These are phyloP conservation scores for Hypericum perforatum DNA, from an alignment of 345 rosid species.

Conservation along the genomic window DNA sequence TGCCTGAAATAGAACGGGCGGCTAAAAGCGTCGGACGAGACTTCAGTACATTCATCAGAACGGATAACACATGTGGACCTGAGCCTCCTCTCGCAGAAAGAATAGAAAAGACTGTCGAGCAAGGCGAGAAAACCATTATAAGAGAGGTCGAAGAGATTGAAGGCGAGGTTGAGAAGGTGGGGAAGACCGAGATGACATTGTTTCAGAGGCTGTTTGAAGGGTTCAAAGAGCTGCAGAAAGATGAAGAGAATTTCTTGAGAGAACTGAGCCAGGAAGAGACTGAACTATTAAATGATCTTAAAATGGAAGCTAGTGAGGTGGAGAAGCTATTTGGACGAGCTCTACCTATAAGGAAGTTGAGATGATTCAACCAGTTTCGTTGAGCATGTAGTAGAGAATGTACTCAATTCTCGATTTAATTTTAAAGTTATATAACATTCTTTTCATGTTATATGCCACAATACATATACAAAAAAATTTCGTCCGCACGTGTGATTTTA, in stretches of 20 bases:
- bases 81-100: slow-evolving; percentile 90
- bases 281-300: slow-evolving; percentile 49
- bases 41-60: slow-evolving; percentile 55
- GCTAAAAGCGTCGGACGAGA: slow-evolving; percentile 75
- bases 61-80: slow-evolving; percentile 76
- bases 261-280: slow-evolving; percentile 67
- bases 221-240: slow-evolving; percentile 51
- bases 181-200: slow-evolving; percentile 55
- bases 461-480: slow-evolving; percentile 3
- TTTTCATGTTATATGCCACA: slow-evolving; percentile 10
- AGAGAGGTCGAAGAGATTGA: slow-evolving; percentile 63
- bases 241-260: slow-evolving; percentile 55
- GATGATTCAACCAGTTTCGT: slow-evolving; percentile 21
- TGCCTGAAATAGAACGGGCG: slow-evolving; percentile 76
- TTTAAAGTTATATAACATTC: background rate
- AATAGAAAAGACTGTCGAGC: slow-evolving; percentile 82
- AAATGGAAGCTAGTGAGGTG: slow-evolving; percentile 78
- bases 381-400: too few relatives aligned
- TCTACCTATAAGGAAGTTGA: slow-evolving; percentile 59
- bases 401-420: too few relatives aligned
- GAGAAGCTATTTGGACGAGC: slow-evolving; percentile 72
- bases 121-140: slow-evolving; percentile 58
- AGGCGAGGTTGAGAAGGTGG: slow-evolving; percentile 46
- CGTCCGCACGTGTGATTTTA: too few relatives aligned
- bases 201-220: slow-evolving; percentile 71